Evolutionary conservation across 1,284 basidiomycete species (phyloP), one percentile per base, ranked within the genome.

Genomic region (Naganishia cerealis): DNA sequence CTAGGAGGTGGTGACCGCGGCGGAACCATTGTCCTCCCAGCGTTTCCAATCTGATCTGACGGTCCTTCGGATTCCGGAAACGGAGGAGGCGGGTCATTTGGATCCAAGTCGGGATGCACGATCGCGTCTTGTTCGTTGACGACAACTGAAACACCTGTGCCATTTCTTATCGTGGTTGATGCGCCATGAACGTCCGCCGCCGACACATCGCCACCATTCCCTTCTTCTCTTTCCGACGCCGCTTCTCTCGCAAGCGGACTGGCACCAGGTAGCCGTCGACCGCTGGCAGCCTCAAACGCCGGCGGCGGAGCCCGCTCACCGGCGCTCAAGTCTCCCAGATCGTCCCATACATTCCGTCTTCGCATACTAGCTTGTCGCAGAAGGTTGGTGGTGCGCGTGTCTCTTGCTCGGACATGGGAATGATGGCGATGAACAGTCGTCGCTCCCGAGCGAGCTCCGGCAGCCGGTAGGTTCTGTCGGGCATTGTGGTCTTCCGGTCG

Each of bases 271-370:
- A 52, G 52, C 13, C 59, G 52, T 21, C 39, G 38, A 18, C 29
- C 50, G 38, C 58, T 21, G 18, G 40, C 15, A 33, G 53, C 63
- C 6, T 40, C 42, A 40, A 66, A 56, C 8, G 63, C 46, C 1
- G 55, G 63, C 40, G 63, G 55, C 15, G 63, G 50, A 13, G 48
- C 39, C 29, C 26, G 26, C 10, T 43, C 46, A 29, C n/a, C 26
- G 2, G 29, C n/a, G 7, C 26, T 26, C 10, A 39, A 18, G 15
- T 67, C 43, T 2, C 48, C 46, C 12, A 57, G 33, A 55, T 57
- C 67, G 21, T 69, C 67, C 67, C 67, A 69, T 15, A 69, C 63
- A 40, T 69, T 69, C 9, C 62, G 21, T 29, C 67, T 16, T 18
- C 67, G 43, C 67, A 69, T 69, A 40, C 62, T 65, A 38, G 67